Conservation (phyloP, 2,329 filamentous ascomycete species). For the Parasarocladium wereldwijsianum region DNA sequence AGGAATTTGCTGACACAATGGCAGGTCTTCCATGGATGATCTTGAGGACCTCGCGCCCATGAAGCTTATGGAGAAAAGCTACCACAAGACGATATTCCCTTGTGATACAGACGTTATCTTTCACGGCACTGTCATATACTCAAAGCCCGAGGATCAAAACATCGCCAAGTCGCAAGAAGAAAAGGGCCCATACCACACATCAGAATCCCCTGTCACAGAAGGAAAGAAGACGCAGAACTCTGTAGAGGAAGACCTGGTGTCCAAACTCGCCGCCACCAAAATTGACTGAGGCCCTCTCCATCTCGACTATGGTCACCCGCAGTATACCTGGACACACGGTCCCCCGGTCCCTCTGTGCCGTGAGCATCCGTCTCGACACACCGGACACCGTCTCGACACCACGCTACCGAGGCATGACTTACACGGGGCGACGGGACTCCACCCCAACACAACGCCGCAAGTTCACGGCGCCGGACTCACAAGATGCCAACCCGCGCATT, state of each 20-base stretch:
- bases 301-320: background rate
- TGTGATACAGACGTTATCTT: slow-evolving; percentile 11
- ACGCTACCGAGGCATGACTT: too few relatives aligned
- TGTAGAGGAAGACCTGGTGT: background rate
- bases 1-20: background rate
- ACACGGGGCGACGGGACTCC: too few relatives aligned
- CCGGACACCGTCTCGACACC: too few relatives aligned
- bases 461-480: too few relatives aligned
- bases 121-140: slow-evolving; percentile 14
- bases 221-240: background rate
- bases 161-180: background rate
- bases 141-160: slow-evolving; percentile 7
- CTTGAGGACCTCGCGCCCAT: slow-evolving; percentile 11
- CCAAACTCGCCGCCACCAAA: background rate
- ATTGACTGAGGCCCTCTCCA: background rate
- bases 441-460: too few relatives aligned
- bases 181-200: background rate
- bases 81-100: slow-evolving; percentile 9
- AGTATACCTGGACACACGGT: too few relatives aligned
- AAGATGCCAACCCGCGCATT: too few relatives aligned
- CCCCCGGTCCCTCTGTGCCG: too few relatives aligned
- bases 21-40: slow-evolving; percentile 7
- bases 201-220: background rate
- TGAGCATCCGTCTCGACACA: too few relatives aligned
- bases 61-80: slow-evolving; percentile 12